phyloP scores from a whole-genome alignment of 768 basidiomycete genomes.

The Saitozyma podzolica region DNA sequence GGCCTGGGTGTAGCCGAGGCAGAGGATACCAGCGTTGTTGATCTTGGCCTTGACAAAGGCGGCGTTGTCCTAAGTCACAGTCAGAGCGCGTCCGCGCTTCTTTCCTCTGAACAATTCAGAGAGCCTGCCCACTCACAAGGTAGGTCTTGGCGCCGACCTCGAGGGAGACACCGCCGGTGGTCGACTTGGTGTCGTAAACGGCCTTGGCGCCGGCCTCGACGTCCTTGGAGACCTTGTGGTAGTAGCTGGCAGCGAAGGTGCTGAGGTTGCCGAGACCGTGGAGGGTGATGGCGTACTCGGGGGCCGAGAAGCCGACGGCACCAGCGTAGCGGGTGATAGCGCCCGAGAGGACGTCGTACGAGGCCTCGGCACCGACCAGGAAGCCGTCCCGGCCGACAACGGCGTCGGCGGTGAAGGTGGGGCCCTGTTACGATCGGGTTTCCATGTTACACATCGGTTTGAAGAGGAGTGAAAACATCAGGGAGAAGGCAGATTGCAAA shows the following conservation, averaged over 20 bases:
- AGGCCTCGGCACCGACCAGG: constrained; percentile 92
- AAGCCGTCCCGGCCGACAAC: constrained; percentile 96
- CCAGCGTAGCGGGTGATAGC: constrained; percentile 87
- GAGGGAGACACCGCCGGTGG: constrained; percentile 78
- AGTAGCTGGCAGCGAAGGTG: constrained; percentile 93
- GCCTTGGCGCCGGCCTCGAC: constrained; percentile 59
- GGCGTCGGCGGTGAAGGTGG: constrained; percentile 93
- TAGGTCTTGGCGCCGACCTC: constrained; percentile 96
- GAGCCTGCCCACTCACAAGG: constrained; percentile 56
- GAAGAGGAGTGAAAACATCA: no score
- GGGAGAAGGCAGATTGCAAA: no score
- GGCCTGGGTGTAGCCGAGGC: constrained; percentile 80
- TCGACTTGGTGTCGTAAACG: constrained; percentile 89
- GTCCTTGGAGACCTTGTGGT: constrained; percentile 64
- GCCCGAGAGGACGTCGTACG: constrained; percentile 94
- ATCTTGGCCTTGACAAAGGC: constrained; percentile 98
- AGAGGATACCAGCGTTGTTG: constrained; percentile 91
- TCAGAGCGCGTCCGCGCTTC: neutral
- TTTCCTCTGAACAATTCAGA: no score
- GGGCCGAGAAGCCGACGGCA: constrained; percentile 91
- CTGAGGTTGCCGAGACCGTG: constrained; percentile 94
- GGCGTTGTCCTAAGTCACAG: constrained; percentile 72
- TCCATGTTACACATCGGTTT: constrained; percentile 5
- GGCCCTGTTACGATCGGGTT: constrained; percentile 63
- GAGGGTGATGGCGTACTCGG: constrained; percentile 82